Evolutionary conservation across 805 yeast species (phyloP), one percentile per base, ranked within the genome.

Genomic region (Metschnikowia kunwiensis): DNA sequence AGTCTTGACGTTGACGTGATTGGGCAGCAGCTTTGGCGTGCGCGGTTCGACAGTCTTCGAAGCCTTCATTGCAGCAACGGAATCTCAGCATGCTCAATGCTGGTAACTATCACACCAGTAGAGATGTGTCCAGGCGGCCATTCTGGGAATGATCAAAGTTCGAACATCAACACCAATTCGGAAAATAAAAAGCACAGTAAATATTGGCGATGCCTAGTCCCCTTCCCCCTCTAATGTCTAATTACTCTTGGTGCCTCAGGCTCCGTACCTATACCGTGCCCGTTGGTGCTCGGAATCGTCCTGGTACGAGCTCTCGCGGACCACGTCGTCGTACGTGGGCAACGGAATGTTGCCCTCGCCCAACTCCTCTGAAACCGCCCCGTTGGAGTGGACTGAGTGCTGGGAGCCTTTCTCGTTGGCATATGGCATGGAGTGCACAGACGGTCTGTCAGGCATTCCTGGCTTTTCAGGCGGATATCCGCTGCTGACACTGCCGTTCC

Each of bases 401-500:
- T 21, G 24, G 4, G 29, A 8, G 5, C 18, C 24, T 20, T 22
- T 25, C 11, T 15, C 27, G 10, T 22, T 17, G 9, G 19, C 19
- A 13, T 18, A 17, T 7, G 30, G 29, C 21, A 27, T 12, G 2
- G 40, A 36, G 9, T 14, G 17, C 19, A 12, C 31, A 6, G 40
- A 30, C 5, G 11, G 23, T 18, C 18, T 27, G 5, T 22, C 40
- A 15, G 18, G 19, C 24, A 38, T 82, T 69, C 25, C 81, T 83
- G 13, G 76, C 63, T 59, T 74, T 72, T 47, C 72, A 60, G 34
- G 69, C 60, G 42, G 75, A 61, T 53, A 76, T 72, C 25, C 43
- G 35, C 28, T 51, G 33, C 34, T 44, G 40, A 32, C 44, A 44
- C 52, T 42, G 30, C 22, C 30, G 22, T 19, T 27, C 15, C 20